Evolutionary conservation across 179 eudicot genomes (phyloP).

Genomic region (Camellia oleifera): DNA sequence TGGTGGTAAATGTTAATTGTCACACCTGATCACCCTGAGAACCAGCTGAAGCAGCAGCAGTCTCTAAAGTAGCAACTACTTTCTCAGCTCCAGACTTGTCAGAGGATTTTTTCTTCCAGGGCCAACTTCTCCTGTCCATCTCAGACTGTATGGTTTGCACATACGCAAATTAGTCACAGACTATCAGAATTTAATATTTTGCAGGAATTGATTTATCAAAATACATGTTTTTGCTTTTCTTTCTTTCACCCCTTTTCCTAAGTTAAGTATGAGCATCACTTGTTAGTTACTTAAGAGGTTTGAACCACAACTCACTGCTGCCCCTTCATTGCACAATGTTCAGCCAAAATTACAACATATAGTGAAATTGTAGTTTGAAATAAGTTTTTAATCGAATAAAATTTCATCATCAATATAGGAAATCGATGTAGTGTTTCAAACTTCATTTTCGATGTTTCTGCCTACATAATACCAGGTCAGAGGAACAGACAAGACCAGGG

Average conservation of each 20-base stretch:
- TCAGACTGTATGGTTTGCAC: slow-evolving; percentile 29
- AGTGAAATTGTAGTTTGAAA: background rate
- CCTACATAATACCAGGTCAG: background rate
- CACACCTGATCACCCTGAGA: slow-evolving; percentile 62
- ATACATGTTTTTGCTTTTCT: background rate
- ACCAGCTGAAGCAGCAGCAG: slow-evolving; percentile 48
- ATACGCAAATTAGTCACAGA: slow-evolving; percentile 5
- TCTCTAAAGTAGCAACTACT: slow-evolving; percentile 51
- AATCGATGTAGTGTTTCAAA: background rate
- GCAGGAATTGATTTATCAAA: background rate
- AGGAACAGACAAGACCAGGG: background rate
- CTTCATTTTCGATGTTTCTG: background rate
- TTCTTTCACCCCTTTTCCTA: background rate
- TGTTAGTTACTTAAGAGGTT: background rate
- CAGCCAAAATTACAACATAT: background rate
- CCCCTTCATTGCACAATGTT: background rate
- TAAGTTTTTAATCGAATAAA: background rate
- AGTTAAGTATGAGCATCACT: background rate
- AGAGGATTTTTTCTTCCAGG: slow-evolving; percentile 93
- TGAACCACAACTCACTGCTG: background rate
- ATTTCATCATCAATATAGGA: background rate
- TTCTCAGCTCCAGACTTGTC: slow-evolving; percentile 66
- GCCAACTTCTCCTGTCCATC: slow-evolving; percentile 91
- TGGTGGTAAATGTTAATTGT: slow-evolving; percentile 5
- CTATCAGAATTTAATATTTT: background rate